A percentile compares a stretch with the other conserved stretches of the same genome.
Conservation (phyloP, 1,139 yeast species). For the Kodamaea arcana region DNA sequence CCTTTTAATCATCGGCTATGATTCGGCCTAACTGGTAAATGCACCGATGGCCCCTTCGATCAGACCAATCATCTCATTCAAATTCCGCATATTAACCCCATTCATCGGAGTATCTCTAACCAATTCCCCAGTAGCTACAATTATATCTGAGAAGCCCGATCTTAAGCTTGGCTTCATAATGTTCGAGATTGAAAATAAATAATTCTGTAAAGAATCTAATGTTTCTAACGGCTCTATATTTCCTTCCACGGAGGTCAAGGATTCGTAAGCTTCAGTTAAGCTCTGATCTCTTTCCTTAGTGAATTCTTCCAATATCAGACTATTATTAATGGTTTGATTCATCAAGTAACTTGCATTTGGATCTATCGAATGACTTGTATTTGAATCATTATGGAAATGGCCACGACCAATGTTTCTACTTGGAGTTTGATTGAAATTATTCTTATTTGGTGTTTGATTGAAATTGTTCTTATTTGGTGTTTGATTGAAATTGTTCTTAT, state of each 20-base stretch:
- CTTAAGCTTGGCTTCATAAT: constrained; percentile 11
- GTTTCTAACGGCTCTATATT: constrained; percentile 9
- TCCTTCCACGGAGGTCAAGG: constrained; percentile 12
- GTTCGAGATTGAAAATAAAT: constrained; percentile 11
- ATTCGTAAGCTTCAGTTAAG: constrained; percentile 14
- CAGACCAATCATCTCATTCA: constrained; percentile 21
- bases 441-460: neutral
- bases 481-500: neutral
- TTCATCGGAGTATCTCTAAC: constrained; percentile 16
- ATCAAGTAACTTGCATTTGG: neutral
- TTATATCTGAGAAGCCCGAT: constrained; percentile 13
- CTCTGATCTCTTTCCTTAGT: constrained; percentile 12
- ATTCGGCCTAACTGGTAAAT: constrained; percentile 16
- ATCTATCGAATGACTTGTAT: too few relatives aligned
- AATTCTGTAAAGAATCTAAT: constrained; percentile 10
- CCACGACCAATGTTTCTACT: too few relatives aligned
- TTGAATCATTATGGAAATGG: too few relatives aligned
- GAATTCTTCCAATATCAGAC: constrained; percentile 2
- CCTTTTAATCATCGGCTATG: too few relatives aligned
- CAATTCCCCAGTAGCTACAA: constrained; percentile 15
- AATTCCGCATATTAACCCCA: constrained; percentile 12
- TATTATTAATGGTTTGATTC: constrained; percentile 1
- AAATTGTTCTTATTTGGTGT: neutral
- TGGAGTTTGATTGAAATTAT: too few relatives aligned
- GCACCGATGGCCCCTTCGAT: constrained; percentile 23